These are phyloP conservation scores for Uncinocarpus reesii DNA, from an alignment of 2,329 filamentous ascomycete genomes.

Conservation along the genomic window DNA sequence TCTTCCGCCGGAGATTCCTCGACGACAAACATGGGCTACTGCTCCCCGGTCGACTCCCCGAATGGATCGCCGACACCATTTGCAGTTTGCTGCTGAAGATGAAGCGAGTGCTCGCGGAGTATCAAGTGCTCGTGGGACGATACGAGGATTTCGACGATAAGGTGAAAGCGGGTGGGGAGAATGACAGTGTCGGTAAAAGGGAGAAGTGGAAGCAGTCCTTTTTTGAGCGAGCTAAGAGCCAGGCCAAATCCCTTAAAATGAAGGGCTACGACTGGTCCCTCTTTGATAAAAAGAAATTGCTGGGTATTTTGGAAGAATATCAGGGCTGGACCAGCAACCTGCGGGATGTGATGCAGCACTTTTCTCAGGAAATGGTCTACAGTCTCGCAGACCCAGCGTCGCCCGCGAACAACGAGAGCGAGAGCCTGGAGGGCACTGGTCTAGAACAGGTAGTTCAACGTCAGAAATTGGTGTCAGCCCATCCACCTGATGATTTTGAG, in stretches of 20 bases:
- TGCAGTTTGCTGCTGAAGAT: slow-evolving; percentile 20
- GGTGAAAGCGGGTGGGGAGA: slow-evolving; percentile 1
- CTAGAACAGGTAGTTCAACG: slow-evolving; percentile 22
- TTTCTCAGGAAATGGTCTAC: slow-evolving; percentile 21
- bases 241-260: slow-evolving; percentile 20
- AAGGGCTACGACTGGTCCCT: slow-evolving; percentile 26
- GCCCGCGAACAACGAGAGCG: not conserved
- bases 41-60: slow-evolving; percentile 19
- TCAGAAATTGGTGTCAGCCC: slow-evolving; percentile 18
- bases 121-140: slow-evolving; percentile 18
- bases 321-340: slow-evolving; percentile 23
- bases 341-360: slow-evolving; percentile 24
- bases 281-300: slow-evolving; percentile 25
- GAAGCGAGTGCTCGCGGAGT: slow-evolving; percentile 21
- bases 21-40: slow-evolving; percentile 21
- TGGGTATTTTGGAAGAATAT: slow-evolving; percentile 21
- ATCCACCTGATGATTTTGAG: slow-evolving; percentile 20
- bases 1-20: slow-evolving; percentile 22
- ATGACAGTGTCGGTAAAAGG: slow-evolving; percentile 8
- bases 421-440: slow-evolving; percentile 20
- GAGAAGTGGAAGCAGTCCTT: slow-evolving; percentile 19
- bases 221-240: slow-evolving; percentile 20
- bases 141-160: slow-evolving; percentile 18
- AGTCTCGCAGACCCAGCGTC: slow-evolving; percentile 11
- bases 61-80: slow-evolving; percentile 19